Evolutionary conservation across 257 asterid species (phyloP), one percentile per base, ranked within the genome.

Genomic region (Gynochthodes officinalis): DNA sequence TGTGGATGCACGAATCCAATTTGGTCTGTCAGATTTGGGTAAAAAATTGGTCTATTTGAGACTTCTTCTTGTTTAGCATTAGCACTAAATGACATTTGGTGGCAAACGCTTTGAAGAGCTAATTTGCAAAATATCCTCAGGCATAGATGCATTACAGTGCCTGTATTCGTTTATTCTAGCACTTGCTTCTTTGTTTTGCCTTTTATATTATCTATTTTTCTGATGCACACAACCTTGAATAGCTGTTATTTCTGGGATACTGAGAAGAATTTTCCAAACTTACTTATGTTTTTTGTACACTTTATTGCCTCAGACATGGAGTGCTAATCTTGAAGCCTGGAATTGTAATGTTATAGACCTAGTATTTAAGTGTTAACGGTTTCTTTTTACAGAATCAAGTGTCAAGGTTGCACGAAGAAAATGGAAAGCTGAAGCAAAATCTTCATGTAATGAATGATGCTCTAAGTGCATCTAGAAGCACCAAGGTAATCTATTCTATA

Each of bases 361-460:
- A 10, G 44, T 21, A 10, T 50, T 19, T n/a, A 50, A 18, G 39
- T 69, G 60, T 19, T 30, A 60, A 62, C 61, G 69, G 6, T 75
- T 72, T 48, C 59, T 74, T 53, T 66, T 76, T 39, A 77, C 92
- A 95, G 99, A 96, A 89, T 76, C 95, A 81, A 73, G 76, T 95
- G 81, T 79, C 76, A 60, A 89, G 84, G 81, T 73, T 95, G 85
- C 73, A 71, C 77, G 91, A 86, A 84, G 99, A 92, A 89, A 95
- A 90, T 77, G 86, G 89, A 77, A 82, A 88, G 2, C 80, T 95
- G 81, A 95, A 95, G 79, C 91, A 85, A 80, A 87, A 87, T 81
- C 84, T 86, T 60, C 83, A 82, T 63, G 66, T 82, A 42, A 78
- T 86, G 37, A 91, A 84, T 84, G 84, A 86, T 76, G 82, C 96